phyloP scores from a whole-genome alignment of 495 filamentous ascomycete species.

The Halenospora varia region DNA sequence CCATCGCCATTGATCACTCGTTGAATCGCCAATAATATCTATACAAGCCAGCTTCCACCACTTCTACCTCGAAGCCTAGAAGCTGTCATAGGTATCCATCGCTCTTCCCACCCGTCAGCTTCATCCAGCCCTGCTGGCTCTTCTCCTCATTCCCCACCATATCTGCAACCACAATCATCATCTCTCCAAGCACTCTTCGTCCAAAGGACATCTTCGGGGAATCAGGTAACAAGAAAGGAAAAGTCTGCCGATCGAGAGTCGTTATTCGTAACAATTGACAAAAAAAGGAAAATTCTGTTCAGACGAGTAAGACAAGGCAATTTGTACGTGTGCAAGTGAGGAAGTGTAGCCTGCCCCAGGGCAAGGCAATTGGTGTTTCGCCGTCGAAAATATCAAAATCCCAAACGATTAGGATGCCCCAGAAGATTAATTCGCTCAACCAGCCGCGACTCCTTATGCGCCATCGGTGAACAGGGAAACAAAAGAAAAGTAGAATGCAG shows the following conservation, averaged over 20 bases:
- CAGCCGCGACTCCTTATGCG: not conserved
- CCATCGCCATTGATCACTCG: too few species aligned
- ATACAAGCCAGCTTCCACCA: too few species aligned
- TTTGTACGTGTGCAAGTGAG: constrained; percentile 27
- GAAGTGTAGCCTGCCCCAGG: not conserved
- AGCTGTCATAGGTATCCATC: too few species aligned
- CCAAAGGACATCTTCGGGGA: not conserved
- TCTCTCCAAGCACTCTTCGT: too few species aligned
- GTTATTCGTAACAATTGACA: not conserved
- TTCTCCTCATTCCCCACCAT: too few species aligned
- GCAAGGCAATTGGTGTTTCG: not conserved
- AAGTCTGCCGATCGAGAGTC: not conserved
- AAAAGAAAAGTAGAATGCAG: not conserved
- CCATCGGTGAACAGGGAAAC: not conserved
- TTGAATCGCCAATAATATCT: too few species aligned
- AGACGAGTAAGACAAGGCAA: too few species aligned
- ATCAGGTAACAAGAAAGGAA: not conserved
- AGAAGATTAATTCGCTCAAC: not conserved
- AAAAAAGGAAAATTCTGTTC: not conserved
- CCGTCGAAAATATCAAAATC: not conserved
- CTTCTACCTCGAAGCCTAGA: too few species aligned
- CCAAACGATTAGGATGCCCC: not conserved
- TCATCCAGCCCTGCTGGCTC: too few species aligned
- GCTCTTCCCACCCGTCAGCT: too few species aligned
- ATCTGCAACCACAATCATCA: too few species aligned